Evolutionary conservation across 352 stramenopile species (phyloP), one percentile per base, ranked within the genome.

Genomic region (Blastocystis sp.): DNA sequence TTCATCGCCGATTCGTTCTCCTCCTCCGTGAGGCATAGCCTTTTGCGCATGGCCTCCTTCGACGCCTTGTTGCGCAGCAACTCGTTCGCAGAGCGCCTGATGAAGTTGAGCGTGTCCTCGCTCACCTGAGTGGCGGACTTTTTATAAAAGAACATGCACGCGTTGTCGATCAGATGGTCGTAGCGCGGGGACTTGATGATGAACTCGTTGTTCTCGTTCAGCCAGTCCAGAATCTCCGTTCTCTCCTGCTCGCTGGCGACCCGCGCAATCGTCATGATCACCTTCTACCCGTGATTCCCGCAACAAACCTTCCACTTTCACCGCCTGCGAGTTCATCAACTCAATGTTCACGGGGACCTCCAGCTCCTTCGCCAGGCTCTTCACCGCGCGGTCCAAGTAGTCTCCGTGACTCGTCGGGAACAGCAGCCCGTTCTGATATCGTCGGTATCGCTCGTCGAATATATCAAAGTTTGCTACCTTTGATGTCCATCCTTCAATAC

Each of bases 351-450:
- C 78, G 34, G 78, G 78, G 2, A 88, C 78, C 7, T 52, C 78
- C 40, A 88, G 78, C 62, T 88, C 60, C 43, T 88, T 88, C 43
- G 78, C 61, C 52, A 88, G 34, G 62, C 78, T 88, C 60, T 88
- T 88, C 61, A 88, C 67, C 10, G 78, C 78, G 11, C 78, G 62
- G 62, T 88, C 78, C 0, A 88, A 9, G 0, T 88, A 79, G 9
- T 88, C 78, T 34, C 78, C 78, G 43, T 88, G 78, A 28, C 78
- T 88, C 56, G 78, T 88, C 3, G 78, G 78, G 40, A 88, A 79
- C 3, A 88, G 45, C 4, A 66, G 28, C 21, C 56, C 60, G 28
- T 70, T 74, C 41, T 88, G 78, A 88, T 88, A 88, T 34, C 62
- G 62, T 60, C 78, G 28, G 14, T 48, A 78, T 28, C 61, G 64